A percentile compares a stretch with the other conserved stretches of the same genome.
These are phyloP conservation scores for Symbiodinium pilosum DNA, from an alignment of 73 alveolate genomes.

Conservation along the genomic window DNA sequence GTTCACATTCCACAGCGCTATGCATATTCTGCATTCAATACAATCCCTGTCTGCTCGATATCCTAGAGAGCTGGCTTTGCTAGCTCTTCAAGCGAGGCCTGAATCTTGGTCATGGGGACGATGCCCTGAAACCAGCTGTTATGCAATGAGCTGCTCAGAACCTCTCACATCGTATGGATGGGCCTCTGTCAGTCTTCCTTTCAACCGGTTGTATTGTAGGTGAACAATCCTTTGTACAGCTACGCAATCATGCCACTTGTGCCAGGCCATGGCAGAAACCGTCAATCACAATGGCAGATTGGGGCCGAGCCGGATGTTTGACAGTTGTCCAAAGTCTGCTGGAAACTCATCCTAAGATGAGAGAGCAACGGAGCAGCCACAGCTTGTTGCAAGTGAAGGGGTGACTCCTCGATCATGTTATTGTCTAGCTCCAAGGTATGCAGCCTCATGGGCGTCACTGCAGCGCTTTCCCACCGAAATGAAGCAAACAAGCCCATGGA, in stretches of 20 bases:
- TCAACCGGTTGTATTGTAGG: constrained; percentile 89
- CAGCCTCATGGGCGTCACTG: not conserved
- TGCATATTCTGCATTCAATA: not conserved
- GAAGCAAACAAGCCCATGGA: not conserved
- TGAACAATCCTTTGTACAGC: constrained; percentile 35
- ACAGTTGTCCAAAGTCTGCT: constrained; percentile 52
- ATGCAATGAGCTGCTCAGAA: not conserved
- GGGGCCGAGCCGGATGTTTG: constrained; percentile 53
- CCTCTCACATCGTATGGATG: not conserved
- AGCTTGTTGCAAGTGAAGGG: not conserved
- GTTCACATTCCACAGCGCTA: not conserved
- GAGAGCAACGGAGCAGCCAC: not conserved
- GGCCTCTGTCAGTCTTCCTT: constrained; percentile 53
- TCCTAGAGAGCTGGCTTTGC: not conserved
- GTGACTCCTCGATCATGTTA: constrained; percentile 64
- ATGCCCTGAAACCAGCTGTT: not conserved
- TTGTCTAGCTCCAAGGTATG: constrained; percentile 87
- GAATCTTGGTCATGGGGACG: constrained; percentile 73
- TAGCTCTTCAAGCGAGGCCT: not conserved
- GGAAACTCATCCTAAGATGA: constrained; percentile 66
- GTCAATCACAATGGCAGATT: not conserved
- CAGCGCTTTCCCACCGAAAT: not conserved
- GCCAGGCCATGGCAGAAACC: not conserved
- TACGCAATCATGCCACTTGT: not conserved
- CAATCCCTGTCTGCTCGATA: not conserved